Evolutionary conservation across 352 stramenopile species (phyloP).

Genomic region (Thalassiosira oceanica): DNA sequence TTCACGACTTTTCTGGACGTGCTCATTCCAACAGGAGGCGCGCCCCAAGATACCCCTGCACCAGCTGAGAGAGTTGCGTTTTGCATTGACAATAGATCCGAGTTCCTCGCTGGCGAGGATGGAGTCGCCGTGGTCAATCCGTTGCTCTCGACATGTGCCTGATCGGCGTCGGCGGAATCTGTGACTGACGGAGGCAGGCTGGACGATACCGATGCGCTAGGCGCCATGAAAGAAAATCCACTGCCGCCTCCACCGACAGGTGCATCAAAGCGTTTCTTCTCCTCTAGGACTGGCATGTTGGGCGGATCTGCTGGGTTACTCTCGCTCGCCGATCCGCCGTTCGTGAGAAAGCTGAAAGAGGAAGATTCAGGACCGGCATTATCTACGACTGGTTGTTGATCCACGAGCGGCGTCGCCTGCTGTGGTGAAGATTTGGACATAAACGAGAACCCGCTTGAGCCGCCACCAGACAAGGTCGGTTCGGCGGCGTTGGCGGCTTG

Average conservation of each 20-base stretch:
- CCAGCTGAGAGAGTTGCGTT: constrained; percentile 25
- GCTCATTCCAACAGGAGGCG: constrained; percentile 8
- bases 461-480: neutral
- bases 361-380: constrained; percentile 20
- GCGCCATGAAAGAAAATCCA: constrained; percentile 17
- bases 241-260: neutral
- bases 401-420: neutral
- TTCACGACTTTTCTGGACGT: constrained; percentile 54
- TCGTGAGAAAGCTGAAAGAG: constrained; percentile 1
- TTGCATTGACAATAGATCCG: constrained; percentile 22
- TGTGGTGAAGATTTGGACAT: neutral
- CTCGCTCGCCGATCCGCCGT: no score
- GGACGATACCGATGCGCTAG: neutral
- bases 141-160: neutral
- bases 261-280: no score
- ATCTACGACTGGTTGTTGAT: neutral
- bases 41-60: constrained; percentile 52
- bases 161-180: neutral
- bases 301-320: no score
- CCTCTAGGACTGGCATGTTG: neutral
- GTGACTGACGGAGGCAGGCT: neutral
- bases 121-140: neutral
- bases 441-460: constrained; percentile 8
- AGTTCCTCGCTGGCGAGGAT: no score
- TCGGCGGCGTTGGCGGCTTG: neutral